Evolutionary conservation across 345 rosid genomes (phyloP).

Genomic region (Anacardium occidentale): DNA sequence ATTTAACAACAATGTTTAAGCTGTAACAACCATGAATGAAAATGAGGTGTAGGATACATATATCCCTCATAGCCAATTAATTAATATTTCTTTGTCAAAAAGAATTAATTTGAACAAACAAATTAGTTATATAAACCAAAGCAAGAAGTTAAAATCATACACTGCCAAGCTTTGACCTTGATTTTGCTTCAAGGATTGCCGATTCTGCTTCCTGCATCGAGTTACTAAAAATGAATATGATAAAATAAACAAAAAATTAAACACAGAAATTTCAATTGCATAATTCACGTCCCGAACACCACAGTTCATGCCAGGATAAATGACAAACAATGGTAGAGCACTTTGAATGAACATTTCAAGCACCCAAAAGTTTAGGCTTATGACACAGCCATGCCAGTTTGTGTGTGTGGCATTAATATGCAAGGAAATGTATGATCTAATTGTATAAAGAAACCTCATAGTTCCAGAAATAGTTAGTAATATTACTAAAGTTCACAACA

Average conservation of each 20-base stretch:
- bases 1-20: too few species aligned
- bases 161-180: constrained; percentile 80
- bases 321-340: background rate
- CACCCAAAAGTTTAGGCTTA: background rate
- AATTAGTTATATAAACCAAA: constrained; percentile 12
- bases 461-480: too few species aligned
- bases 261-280: background rate
- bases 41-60: background rate
- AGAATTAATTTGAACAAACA: background rate
- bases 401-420: too few species aligned
- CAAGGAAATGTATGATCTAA: too few species aligned
- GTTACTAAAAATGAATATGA: constrained; percentile 22
- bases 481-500: too few species aligned
- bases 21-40: background rate
- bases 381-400: background rate
- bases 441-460: too few species aligned
- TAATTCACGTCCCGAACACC: background rate
- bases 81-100: background rate
- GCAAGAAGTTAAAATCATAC: constrained; percentile 48
- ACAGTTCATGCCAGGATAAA: background rate
- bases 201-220: constrained; percentile 77
- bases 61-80: background rate
- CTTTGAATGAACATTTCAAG: background rate
- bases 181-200: constrained; percentile 84
- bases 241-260: constrained; percentile 14